phyloP scores from a whole-genome alignment of 2,329 filamentous ascomycete genomes.

The Stachybotrys chartarum region DNA sequence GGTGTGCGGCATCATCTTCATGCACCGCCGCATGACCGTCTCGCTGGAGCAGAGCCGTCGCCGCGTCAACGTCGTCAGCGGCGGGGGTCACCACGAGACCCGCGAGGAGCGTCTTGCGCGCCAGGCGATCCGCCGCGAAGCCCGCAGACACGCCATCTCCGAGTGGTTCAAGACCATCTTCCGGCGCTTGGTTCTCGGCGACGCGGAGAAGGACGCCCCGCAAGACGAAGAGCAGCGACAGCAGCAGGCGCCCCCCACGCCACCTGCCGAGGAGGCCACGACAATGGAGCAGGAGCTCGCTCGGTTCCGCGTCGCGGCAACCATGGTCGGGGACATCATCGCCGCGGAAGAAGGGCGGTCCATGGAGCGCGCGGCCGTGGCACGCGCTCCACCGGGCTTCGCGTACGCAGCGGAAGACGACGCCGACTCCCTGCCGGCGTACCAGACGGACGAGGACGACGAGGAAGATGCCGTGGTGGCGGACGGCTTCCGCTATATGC shows the following conservation, averaged over 20 bases:
- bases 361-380: background rate
- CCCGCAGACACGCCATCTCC: slow-evolving; percentile 14
- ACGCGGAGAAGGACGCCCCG: slow-evolving; percentile 8
- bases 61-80: slow-evolving; percentile 15
- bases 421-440: slow-evolving; percentile 34
- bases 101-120: slow-evolving; percentile 17
- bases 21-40: slow-evolving; percentile 12
- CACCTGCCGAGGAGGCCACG: slow-evolving; percentile 10
- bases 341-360: slow-evolving; percentile 31
- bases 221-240: slow-evolving; percentile 15
- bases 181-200: slow-evolving; percentile 21
- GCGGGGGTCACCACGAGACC: slow-evolving; percentile 15
- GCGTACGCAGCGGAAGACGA: slow-evolving; percentile 14
- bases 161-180: slow-evolving; percentile 9
- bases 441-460: slow-evolving; percentile 24
- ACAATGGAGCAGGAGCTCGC: slow-evolving; percentile 44
- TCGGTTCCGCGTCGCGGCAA: slow-evolving; percentile 37
- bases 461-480: slow-evolving; percentile 26
- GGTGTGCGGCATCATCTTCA: slow-evolving; percentile 13
- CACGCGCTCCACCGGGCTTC: slow-evolving; percentile 4
- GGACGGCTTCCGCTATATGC: slow-evolving; percentile 34
- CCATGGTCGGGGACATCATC: slow-evolving; percentile 38
- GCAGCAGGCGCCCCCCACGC: slow-evolving; percentile 3
- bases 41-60: slow-evolving; percentile 8
- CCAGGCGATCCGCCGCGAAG: slow-evolving; percentile 14